Evolutionary conservation across 2,329 filamentous ascomycete species (phyloP), one percentile per base, ranked within the genome.

Genomic region (Sporothrix protearum): DNA sequence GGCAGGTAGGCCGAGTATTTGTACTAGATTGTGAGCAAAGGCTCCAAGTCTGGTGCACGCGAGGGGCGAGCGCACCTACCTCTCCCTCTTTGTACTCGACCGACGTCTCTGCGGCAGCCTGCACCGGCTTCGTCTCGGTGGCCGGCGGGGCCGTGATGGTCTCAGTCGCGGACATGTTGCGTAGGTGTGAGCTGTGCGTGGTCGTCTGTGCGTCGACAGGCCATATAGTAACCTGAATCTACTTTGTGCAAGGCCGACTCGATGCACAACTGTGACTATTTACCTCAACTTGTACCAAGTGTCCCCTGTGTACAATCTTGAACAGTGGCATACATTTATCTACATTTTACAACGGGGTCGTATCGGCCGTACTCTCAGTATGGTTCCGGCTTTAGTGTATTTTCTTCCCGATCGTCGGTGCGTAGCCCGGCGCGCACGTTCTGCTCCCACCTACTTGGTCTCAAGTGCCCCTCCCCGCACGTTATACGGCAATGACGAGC

Each of bases 1-100:
- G 73, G 70, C 45, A 74, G 69, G 30, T 73, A 74, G 25, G 68
- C 68, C 0, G 64, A 45, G 14, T 71, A 74, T 71, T 73, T 73
- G 68, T 74, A 73, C 68, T 72, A 8, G 1, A 22, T 1, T 6
- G 39, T 55, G 19, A 55, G 64, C 0, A 0, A 6, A 10, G 1
- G 64, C 10, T 10, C 9, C 1, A 14, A 16, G 1, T n/a, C 2
- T 7, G 6, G 19, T 16, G 47, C 3, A 4, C 28, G 8, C n/a
- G 45, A 7, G 3, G 16, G 16, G 5, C 19, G 1, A 33, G 5
- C 19, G 1, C 25, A 36, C 28, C 6, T 66, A 73, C 73, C 42
- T 72, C 47, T 9, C 53, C 55, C 4, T 69, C 68, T 12, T 55
- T 61, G 63, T 74, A 74, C 39, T 74, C 68, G 2, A 74, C 53